phyloP scores from a whole-genome alignment of 163 green algal species.

The Scenedesmus sp. region DNA sequence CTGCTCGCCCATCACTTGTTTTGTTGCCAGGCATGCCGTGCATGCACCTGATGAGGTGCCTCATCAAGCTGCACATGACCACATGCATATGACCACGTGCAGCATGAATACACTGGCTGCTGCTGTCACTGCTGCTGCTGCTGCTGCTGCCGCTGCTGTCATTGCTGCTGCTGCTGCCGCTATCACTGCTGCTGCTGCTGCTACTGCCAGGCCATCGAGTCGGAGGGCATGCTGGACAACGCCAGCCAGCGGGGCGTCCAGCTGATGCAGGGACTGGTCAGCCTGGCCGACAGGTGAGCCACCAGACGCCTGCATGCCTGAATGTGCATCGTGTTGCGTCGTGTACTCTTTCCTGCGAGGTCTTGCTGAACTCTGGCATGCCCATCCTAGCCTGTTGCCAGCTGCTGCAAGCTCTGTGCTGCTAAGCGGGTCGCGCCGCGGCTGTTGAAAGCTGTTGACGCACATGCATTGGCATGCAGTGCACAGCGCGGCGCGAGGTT shows the following conservation, averaged over 20 bases:
- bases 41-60: neutral
- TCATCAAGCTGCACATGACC: too few relatives aligned
- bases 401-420: too few relatives aligned
- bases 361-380: too few relatives aligned
- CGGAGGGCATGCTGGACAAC: constrained; percentile 86
- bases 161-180: neutral
- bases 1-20: too few relatives aligned
- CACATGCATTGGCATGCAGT: neutral
- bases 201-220: constrained; percentile 68
- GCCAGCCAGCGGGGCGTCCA: constrained; percentile 74
- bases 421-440: too few relatives aligned
- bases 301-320: neutral
- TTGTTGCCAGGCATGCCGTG: neutral
- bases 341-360: too few relatives aligned
- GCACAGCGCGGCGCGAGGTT: neutral
- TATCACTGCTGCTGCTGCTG: constrained; percentile 6
- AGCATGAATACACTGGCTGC: neutral
- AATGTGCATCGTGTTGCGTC: neutral
- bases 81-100: too few relatives aligned
- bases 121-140: neutral
- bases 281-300: constrained; percentile 40
- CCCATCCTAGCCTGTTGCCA: too few relatives aligned
- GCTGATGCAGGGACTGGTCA: constrained; percentile 68
- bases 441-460: neutral
- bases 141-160: neutral